A percentile compares a stretch with the other conserved stretches of the same genome.
Evolutionary conservation across 352 stramenopile genomes (phyloP).

Genomic region (Globisporangium cederbergense): DNA sequence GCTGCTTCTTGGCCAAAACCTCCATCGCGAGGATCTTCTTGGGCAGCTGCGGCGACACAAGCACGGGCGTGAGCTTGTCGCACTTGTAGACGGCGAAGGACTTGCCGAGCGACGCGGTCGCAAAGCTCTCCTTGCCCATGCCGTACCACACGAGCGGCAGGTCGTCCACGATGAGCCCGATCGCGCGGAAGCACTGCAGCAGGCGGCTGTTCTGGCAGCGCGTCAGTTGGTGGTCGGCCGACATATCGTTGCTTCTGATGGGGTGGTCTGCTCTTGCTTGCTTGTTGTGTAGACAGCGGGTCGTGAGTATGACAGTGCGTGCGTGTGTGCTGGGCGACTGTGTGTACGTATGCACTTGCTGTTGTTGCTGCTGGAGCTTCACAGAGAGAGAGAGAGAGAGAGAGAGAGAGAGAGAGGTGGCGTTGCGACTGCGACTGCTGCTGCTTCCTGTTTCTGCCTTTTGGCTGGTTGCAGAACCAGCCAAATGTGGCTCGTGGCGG

Average conservation of each 20-base stretch:
- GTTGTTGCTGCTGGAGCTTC: background rate
- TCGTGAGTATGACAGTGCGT: background rate
- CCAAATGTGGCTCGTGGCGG: conserved; percentile 4
- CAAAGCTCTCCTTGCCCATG: conserved; percentile 87
- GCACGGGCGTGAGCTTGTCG: conserved; percentile 83
- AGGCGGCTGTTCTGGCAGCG: conserved; percentile 68
- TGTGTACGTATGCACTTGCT: background rate
- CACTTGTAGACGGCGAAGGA: conserved; percentile 91
- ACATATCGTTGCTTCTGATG: background rate
- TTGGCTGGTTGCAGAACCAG: conserved; percentile 6
- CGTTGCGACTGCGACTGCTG: background rate
- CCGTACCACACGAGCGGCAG: conserved; percentile 85
- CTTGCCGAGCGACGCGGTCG: conserved; percentile 85
- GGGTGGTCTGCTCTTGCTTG: background rate
- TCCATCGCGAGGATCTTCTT: conserved; percentile 74
- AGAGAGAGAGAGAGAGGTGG: conserved; percentile 4
- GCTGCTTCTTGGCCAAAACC: conserved; percentile 60
- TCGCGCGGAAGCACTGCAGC: conserved; percentile 88
- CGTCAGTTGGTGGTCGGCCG: conserved; percentile 23
- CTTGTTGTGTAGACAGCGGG: background rate
- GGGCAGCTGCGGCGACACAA: conserved; percentile 76
- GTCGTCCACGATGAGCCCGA: conserved; percentile 86
- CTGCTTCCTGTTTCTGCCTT: background rate
- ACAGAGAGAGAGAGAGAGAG: conserved; percentile 1
- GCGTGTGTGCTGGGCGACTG: background rate